Evolutionary conservation across 2,329 filamentous ascomycete species (phyloP).

Genomic region (Fusarium sublunatum): DNA sequence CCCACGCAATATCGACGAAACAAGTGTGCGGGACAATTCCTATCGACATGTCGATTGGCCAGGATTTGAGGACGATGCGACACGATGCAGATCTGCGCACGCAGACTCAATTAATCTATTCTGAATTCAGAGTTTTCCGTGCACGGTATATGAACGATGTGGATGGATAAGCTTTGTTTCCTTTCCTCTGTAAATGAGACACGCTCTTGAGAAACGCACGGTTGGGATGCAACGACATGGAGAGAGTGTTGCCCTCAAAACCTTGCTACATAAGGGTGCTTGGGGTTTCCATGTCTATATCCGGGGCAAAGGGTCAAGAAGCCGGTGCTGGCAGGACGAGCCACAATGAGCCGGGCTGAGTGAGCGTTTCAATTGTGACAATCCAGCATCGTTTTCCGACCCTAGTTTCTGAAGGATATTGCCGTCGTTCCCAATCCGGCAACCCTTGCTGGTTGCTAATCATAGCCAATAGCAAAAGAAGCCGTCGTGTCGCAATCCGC

Average conservation of each 20-base stretch:
- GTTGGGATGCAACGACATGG: not conserved
- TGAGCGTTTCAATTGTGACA: constrained; percentile 24
- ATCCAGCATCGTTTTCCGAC: constrained; percentile 6
- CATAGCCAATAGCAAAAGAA: constrained; percentile 17
- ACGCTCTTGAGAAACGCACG: not conserved
- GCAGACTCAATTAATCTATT: constrained; percentile 20
- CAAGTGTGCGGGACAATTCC: constrained; percentile 12
- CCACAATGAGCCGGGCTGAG: constrained; percentile 13
- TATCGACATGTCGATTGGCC: constrained; percentile 14
- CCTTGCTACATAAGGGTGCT: constrained; percentile 5
- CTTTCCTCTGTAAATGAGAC: constrained; percentile 16
- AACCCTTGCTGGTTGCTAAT: constrained; percentile 13
- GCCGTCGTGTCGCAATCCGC: constrained; percentile 11
- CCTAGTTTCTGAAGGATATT: constrained; percentile 20
- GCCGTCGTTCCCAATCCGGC: constrained; percentile 4
- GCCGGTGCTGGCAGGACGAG: constrained; percentile 21
- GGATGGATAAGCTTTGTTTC: constrained; percentile 28
- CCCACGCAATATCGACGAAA: constrained; percentile 28
- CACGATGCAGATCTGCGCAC: constrained; percentile 24
- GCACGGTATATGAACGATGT: constrained; percentile 18
- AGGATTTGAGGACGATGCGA: constrained; percentile 10
- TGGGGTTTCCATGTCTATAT: constrained; percentile 19
- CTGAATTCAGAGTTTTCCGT: constrained; percentile 8
- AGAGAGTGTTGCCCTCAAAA: not conserved
- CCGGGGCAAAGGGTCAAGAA: constrained; percentile 26